phyloP scores from a whole-genome alignment of 495 filamentous ascomycete species.

The Chaetomium fimeti region DNA sequence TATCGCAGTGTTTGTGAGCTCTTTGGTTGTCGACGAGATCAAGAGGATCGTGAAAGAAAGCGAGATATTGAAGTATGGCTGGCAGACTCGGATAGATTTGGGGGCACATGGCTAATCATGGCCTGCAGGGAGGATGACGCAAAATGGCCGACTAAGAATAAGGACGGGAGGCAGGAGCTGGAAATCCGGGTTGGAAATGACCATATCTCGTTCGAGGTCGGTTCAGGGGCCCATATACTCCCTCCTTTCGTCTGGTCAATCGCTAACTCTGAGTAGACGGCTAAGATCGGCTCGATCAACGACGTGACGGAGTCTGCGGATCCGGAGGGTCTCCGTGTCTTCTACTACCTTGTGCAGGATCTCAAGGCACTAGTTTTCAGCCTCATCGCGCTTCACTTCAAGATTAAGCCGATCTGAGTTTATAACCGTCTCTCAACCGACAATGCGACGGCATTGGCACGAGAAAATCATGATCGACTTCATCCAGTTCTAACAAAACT shows the following conservation, averaged over 20 bases:
- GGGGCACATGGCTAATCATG: constrained; percentile 39
- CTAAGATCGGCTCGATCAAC: constrained; percentile 95
- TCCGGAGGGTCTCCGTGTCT: constrained; percentile 95
- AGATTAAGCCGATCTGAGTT: constrained; percentile 83
- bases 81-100: constrained; percentile 13
- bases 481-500: neutral
- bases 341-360: constrained; percentile 99
- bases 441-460: neutral
- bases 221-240: neutral
- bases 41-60: constrained; percentile 96
- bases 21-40: constrained; percentile 88
- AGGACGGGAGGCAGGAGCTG: constrained; percentile 95
- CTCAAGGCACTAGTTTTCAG: constrained; percentile 97
- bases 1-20: constrained; percentile 86
- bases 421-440: neutral
- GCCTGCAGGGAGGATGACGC: constrained; percentile 83
- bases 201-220: constrained; percentile 96
- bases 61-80: constrained; percentile 89
- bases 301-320: constrained; percentile 96
- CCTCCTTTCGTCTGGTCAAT: neutral
- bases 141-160: constrained; percentile 99
- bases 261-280: constrained; percentile 64
- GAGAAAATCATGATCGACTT: neutral
- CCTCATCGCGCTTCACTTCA: constrained; percentile 95
- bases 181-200: constrained; percentile 94